phyloP scores from a whole-genome alignment of 2,329 filamentous ascomycete genomes.

The Botrytis galanthina region DNA sequence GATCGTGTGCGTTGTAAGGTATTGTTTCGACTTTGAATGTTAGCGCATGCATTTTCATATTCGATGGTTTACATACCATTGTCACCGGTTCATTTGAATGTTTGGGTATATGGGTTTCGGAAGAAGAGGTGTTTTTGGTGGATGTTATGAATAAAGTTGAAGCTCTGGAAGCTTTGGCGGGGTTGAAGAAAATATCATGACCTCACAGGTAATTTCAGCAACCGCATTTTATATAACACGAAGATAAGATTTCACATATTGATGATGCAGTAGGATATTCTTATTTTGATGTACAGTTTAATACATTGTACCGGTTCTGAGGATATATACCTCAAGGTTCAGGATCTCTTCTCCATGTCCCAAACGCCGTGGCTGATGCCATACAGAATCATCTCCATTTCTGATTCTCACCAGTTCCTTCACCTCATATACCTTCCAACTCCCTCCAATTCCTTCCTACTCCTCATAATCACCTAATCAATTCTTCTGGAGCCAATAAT shows the following conservation, averaged over 20 bases:
- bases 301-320: constrained; percentile 2
- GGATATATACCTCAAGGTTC: constrained; percentile 12
- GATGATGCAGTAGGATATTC: constrained; percentile 4
- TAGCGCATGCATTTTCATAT: constrained; percentile 21
- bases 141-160: constrained; percentile 6
- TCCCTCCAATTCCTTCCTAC: neutral
- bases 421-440: neutral
- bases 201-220: constrained; percentile 3
- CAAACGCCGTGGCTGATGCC: constrained; percentile 26
- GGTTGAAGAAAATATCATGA: constrained; percentile 19
- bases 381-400: constrained; percentile 22
- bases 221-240: neutral
- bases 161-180: constrained; percentile 19
- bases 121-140: constrained; percentile 1
- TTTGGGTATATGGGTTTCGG: constrained; percentile 19
- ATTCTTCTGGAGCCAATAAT: constrained; percentile 1
- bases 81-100: constrained; percentile 29
- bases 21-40: constrained; percentile 86
- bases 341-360: constrained; percentile 26
- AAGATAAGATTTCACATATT: neutral
- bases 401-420: neutral
- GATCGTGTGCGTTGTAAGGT: constrained; percentile 87
- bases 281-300: constrained; percentile 25
- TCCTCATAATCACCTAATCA: neutral
- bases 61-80: constrained; percentile 33